Evolutionary conservation across 2,329 filamentous ascomycete species (phyloP).

Genomic region (Corinectria fuckeliana): DNA sequence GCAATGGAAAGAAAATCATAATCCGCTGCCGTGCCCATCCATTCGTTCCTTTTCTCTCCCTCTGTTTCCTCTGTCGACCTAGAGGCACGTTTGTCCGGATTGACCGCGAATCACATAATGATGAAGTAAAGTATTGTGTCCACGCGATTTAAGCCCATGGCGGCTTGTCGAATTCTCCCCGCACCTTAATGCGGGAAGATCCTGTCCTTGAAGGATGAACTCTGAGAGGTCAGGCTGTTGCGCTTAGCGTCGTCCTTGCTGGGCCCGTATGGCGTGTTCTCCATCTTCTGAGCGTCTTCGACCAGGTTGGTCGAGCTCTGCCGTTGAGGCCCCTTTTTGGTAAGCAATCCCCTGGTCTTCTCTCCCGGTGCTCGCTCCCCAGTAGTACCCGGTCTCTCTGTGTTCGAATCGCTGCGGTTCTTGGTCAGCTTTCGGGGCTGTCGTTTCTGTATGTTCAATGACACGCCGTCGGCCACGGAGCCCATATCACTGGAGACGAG

Average conservation of each 20-base stretch:
- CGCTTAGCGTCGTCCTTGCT: constrained; percentile 33
- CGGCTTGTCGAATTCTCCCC: background rate
- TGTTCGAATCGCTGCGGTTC: constrained; percentile 45
- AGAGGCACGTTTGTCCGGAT: too few relatives aligned
- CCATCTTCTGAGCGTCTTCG: constrained; percentile 34
- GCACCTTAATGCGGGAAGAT: constrained; percentile 31
- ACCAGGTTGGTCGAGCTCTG: constrained; percentile 35
- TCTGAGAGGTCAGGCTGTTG: constrained; percentile 33
- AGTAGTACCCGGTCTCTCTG: constrained; percentile 37
- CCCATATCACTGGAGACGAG: constrained; percentile 43
- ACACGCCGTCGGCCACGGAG: constrained; percentile 33
- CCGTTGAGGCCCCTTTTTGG: constrained; percentile 46
- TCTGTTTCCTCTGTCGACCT: background rate
- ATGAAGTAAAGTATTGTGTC: background rate
- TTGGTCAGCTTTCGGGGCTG: constrained; percentile 52
- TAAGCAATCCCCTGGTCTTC: constrained; percentile 43
- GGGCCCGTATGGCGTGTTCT: constrained; percentile 31
- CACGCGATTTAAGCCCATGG: background rate
- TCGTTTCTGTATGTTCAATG: constrained; percentile 41
- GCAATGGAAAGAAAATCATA: background rate
- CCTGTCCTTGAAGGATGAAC: constrained; percentile 35
- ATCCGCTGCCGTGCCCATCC: background rate
- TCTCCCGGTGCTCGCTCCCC: constrained; percentile 27
- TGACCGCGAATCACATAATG: background rate
- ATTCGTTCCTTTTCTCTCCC: background rate